Evolutionary conservation across 805 yeast genomes (phyloP), one percentile per base, ranked within the genome.

Genomic region (Tetrapisispora pingtungensis): DNA sequence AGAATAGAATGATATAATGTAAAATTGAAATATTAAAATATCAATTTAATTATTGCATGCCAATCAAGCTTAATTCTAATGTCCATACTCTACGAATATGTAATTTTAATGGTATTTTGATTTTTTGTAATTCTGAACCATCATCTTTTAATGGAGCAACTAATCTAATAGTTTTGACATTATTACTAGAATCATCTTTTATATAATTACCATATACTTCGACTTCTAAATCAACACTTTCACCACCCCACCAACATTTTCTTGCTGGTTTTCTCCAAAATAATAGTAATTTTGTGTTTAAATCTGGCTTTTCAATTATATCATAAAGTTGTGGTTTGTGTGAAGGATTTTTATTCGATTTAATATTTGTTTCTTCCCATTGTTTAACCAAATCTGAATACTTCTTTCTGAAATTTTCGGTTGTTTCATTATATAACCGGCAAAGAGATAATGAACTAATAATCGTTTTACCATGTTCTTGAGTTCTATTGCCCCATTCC

Each of bases 191-290:
- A 17, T 53, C 42, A 51, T 15, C n/a, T 15, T 35, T n/a, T 4
- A 32, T 17, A 26, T 54, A 55, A 32, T 55, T 43, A 26, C 65
- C 65, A 43, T 55, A 58, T 17, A 62, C 51, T 37, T 60, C 61
- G 15, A 69, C 61, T 18, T 57, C 65, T 46, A 66, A 66, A 37
- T 77, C 79, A 18, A 77, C 64, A 26, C 64, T 69, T 36, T 78
- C 76, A 59, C 79, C 77, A 7, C 85, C 74, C 98, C 98, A 93
- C 98, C 98, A 93, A 67, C 98, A 93, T 61, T 93, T 93, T 58
- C 97, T 75, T 2, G 98, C 98, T 1, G 98, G 98, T 60, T 93
- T 93, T 50, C 95, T 75, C 97, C 98, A 93, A 59, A 93, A 93
- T 42, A 93, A 67, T 32, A 93, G 70, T 42, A 93, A 72, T 62